Percentiles rank a stretch among this genome's conserved stretches.
These are phyloP conservation scores for Rubus idaeus DNA, from an alignment of 306 rosid genomes.

Conservation along the genomic window DNA sequence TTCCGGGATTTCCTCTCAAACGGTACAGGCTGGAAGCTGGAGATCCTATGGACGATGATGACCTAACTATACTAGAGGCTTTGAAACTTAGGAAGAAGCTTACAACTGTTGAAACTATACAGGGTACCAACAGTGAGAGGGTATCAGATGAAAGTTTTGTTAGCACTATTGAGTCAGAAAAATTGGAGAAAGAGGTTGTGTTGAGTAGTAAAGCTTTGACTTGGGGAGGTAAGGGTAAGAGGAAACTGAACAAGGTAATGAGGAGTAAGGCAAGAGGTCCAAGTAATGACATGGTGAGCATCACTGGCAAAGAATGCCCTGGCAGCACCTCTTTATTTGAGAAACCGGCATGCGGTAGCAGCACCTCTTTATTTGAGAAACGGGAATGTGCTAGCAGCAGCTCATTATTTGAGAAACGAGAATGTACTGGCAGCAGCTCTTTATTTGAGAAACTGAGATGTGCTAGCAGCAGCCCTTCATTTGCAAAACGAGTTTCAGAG, in stretches of 20 bases:
- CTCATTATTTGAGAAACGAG: neutral
- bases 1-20: slow-evolving; percentile 20
- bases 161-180: neutral
- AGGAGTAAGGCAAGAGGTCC: neutral
- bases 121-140: neutral
- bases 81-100: neutral
- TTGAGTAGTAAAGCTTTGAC: neutral
- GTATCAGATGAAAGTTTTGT: neutral
- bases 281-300: neutral
- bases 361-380: neutral
- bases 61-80: slow-evolving; percentile 11
- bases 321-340: neutral
- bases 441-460: neutral
- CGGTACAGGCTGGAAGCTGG: neutral
- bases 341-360: neutral
- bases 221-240: neutral
- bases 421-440: neutral
- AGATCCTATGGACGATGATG: neutral
- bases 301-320: neutral
- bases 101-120: no score
- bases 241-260: neutral
- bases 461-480: neutral
- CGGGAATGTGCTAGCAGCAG: neutral
- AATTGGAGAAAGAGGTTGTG: neutral
- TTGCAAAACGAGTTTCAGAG: neutral